These are phyloP conservation scores for Collybia sordida DNA, from an alignment of 768 basidiomycete genomes.

Conservation along the genomic window DNA sequence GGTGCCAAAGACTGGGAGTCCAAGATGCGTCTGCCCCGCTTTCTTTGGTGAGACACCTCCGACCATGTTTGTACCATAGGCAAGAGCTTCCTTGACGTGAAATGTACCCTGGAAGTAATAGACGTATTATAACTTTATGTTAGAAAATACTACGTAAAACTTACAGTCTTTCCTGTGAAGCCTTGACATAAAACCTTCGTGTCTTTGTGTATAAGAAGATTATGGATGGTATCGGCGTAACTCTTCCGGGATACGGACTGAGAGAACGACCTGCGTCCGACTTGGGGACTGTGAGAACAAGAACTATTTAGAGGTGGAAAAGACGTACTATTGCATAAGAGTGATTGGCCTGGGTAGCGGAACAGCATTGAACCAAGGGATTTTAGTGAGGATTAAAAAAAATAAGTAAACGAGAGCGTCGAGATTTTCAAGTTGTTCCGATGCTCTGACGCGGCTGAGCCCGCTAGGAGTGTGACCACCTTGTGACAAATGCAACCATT, in stretches of 20 bases:
- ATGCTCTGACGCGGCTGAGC: constrained; percentile 7
- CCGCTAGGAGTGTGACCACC: background rate
- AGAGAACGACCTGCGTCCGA: constrained; percentile 78
- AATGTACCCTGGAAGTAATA: constrained; percentile 78
- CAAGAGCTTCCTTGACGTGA: constrained; percentile 91
- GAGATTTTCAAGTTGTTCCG: constrained; percentile 4
- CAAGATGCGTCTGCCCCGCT: constrained; percentile 93
- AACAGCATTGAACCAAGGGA: constrained; percentile 44
- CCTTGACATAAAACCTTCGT: constrained; percentile 93
- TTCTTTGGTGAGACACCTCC: constrained; percentile 97
- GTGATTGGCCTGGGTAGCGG: constrained; percentile 57
- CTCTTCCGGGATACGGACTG: constrained; percentile 69
- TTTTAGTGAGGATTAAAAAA: constrained; percentile 3
- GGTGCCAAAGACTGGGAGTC: constrained; percentile 89
- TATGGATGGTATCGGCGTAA: constrained; percentile 89
- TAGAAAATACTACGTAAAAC: constrained; percentile 16
- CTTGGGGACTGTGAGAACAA: constrained; percentile 29
- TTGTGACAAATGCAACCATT: too few species aligned
- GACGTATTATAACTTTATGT: background rate
- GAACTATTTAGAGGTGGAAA: background rate
- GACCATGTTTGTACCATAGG: constrained; percentile 96
- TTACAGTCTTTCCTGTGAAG: constrained; percentile 93
- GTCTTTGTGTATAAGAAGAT: constrained; percentile 91
- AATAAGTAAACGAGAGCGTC: constrained; percentile 3
- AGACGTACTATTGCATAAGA: constrained; percentile 50